A percentile compares a stretch with the other conserved stretches of the same genome.
Conservation (phyloP, 2,329 filamentous ascomycete genomes). For the Aspergillus tanneri region DNA sequence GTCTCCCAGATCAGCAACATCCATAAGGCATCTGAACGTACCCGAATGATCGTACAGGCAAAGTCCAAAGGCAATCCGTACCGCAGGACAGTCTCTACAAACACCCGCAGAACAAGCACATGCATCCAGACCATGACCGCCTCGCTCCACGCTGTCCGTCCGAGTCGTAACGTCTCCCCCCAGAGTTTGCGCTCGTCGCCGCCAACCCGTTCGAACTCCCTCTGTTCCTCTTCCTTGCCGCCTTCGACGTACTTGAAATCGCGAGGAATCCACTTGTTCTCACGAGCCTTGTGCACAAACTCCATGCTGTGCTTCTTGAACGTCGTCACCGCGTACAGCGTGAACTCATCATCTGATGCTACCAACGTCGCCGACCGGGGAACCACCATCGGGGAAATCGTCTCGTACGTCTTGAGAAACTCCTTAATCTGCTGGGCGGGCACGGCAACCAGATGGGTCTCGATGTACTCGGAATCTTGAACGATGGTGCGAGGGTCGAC, state of each 20-base stretch:
- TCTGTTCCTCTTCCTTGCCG: constrained; percentile 82
- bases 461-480: constrained; percentile 91
- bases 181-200: constrained; percentile 89
- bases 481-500: constrained; percentile 78
- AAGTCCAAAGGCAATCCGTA: constrained; percentile 92
- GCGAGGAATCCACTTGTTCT: constrained; percentile 90
- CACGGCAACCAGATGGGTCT: constrained; percentile 90
- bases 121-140: constrained; percentile 96
- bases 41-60: constrained; percentile 79
- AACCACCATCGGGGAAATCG: constrained; percentile 84
- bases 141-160: constrained; percentile 91
- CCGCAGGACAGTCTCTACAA: constrained; percentile 95
- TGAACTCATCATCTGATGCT: constrained; percentile 84
- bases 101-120: constrained; percentile 84
- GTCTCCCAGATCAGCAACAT: neutral
- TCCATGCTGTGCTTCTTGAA: constrained; percentile 90
- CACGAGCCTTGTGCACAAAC: constrained; percentile 87
- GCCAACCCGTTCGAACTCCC: constrained; percentile 76
- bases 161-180: constrained; percentile 84
- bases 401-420: constrained; percentile 86
- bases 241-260: constrained; percentile 93
- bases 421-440: constrained; percentile 79
- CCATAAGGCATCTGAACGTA: constrained; percentile 46
- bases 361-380: constrained; percentile 80
- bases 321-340: constrained; percentile 80